Conservation (phyloP, 1,139 yeast species). For the Arxiozyma telluris region DNA sequence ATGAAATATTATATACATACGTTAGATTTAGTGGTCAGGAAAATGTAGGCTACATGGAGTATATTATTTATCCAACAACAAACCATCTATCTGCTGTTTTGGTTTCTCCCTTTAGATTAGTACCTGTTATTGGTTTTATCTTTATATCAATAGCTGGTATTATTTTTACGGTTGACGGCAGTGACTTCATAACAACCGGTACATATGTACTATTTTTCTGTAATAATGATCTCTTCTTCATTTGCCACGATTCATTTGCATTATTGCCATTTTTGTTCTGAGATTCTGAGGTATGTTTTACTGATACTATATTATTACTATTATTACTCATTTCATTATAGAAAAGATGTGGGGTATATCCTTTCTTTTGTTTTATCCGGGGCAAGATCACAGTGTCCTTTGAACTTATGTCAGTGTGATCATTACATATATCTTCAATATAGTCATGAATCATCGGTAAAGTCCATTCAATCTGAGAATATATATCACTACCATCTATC, state of each 20-base stretch:
- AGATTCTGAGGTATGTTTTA: not conserved
- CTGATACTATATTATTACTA: not conserved
- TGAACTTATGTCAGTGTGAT: not conserved
- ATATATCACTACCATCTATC: not conserved
- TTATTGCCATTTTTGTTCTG: too few relatives aligned
- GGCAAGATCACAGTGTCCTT: not conserved
- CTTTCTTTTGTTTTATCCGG: not conserved
- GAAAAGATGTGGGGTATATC: not conserved
- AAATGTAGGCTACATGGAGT: not conserved
- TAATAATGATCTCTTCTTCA: not conserved
- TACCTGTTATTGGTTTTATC: not conserved
- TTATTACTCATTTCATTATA: not conserved
- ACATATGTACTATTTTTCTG: not conserved
- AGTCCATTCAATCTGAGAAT: not conserved
- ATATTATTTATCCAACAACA: slow-evolving; percentile 2
- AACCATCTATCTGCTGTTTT: slow-evolving; percentile 2
- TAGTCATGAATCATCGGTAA: not conserved
- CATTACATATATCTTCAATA: not conserved
- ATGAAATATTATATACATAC: not conserved
- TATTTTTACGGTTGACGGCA: not conserved
- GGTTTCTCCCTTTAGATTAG: not conserved
- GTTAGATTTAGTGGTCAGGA: not conserved
- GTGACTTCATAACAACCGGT: not conserved
- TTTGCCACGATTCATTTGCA: not conserved
- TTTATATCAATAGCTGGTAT: not conserved